Base-by-base conservation (phyloP, 2,329 filamentous ascomycete species). In the Aspergillus fumigatus region DNA sequence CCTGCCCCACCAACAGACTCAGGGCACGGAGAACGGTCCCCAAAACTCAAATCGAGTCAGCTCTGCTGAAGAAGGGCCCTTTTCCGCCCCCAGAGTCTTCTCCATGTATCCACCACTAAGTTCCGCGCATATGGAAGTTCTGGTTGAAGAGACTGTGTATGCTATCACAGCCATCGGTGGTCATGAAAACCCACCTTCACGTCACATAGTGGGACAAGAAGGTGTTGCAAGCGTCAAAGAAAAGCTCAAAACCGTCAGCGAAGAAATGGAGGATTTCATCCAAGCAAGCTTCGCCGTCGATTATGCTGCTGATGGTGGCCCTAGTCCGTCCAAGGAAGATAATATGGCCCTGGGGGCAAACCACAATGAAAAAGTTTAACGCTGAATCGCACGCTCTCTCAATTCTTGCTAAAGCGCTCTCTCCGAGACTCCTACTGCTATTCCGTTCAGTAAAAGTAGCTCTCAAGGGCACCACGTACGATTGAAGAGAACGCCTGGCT, bases 221-320 rank as follows among this genome's bases (percentile, higher is more conserved):
- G 93, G 90, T 0, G 88, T 93, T 11, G 82, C 85, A 5, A 89
- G 89, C 43, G 93, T 97, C 41, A 95, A 93, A 72, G 94, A 97
- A 76, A 97, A 97, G 76, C 78, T 99, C 55, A 96, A 95, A 78
- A 97, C 92, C 1, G 90, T 97, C 2, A 96, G 91, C 61, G 92
- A 97, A 72, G 94, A 97, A 77, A 77, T 97, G 55, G 94, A 97
- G 73, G 94, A 97, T 64, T 97, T 97, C 73, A 88, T 96, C 27
- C 91, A 96, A 66, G 88, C 92, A 26, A 97, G 92, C 67, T 81
- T 88, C 62, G 88, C 90, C 0, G 92, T 94, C 17, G 92, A 96
- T 71, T 74, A 76, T 57, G 69, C 67, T 41, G 63, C 62, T 35
- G 69, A 74, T 59, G 66, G 65, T 57, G 60, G 65, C 32, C 59